Base-by-base conservation (phyloP, 345 rosid genomes). In the Durio zibethinus region DNA sequence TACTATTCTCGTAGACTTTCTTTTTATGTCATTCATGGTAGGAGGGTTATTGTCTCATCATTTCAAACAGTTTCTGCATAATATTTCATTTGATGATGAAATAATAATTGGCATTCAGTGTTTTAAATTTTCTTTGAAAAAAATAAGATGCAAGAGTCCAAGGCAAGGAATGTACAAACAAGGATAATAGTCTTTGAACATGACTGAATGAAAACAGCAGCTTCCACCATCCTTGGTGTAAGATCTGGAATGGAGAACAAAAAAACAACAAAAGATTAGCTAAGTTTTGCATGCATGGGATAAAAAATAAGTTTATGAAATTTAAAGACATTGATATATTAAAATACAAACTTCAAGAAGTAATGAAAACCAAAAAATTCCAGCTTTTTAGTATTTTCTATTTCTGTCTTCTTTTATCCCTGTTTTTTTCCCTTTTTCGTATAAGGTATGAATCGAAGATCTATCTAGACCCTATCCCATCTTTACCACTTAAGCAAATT, bases 131-230 rank as follows among this genome's bases (percentile, higher is more conserved):
- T 64, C 12, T 64, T 35, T 7, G 31, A 62, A 33, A 7, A n/a
- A 14, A 45, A 16, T 2, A 6, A 14, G 53, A 48, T 23, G 78
- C 45, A 62, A 76, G 78, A 60, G 57, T 80, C 74, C 77, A 27
- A 80, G 89, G 85, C 63, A 79, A 89, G 93, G 83, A 86, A 90
- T 89, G 91, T 92, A 93, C 99, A 93, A 88, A 96, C 99, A 89
- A 96, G 94, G 86, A 96, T 85, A 90, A 92, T 77, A 81, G 97
- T 88, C 89, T 86, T 86, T n/a, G 92, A 84, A 84, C 77, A 83
- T 62, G 90, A 86, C 56, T 82, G 86, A 62, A 81, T 63, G 80
- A 89, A 85, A 48, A 64, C 81, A 29, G 75, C 7, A 79, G 85
- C 82, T 80, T 87, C 89, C 80, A 91, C 76, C 76, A 83, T 71